Conservation (phyloP, 2,329 filamentous ascomycete genomes). For the Alternaria consortialis region DNA sequence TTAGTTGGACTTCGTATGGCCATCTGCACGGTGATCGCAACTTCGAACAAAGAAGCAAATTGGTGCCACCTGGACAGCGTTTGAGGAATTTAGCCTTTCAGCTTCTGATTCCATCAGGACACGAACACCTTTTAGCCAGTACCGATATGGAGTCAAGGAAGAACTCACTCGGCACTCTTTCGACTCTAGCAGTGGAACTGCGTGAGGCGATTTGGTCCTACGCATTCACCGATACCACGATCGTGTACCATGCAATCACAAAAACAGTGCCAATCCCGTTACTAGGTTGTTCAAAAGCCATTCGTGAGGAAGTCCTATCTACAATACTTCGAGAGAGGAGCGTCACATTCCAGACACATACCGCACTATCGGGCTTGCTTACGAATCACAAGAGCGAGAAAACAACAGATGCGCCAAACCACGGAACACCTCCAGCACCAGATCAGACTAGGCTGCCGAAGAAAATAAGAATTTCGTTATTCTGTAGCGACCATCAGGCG, state of each 20-base stretch:
- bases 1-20: neutral
- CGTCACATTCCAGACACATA: conserved; percentile 6
- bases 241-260: conserved; percentile 2
- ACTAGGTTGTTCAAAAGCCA: conserved; percentile 4
- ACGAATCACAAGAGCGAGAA: neutral
- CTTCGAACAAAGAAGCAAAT: neutral
- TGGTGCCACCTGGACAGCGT: neutral
- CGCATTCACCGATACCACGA: conserved; percentile 2
- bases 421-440: neutral
- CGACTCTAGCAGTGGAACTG: neutral
- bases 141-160: neutral
- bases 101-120: neutral
- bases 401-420: neutral
- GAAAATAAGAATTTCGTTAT: conserved; percentile 1
- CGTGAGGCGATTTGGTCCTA: conserved; percentile 1
- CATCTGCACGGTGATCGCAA: neutral
- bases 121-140: neutral
- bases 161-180: conserved; percentile 2
- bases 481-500: neutral
- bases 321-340: neutral
- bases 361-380: conserved; percentile 2
- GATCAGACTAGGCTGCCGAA: neutral
- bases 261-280: neutral
- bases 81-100: neutral
- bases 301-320: conserved; percentile 2